Percentiles rank a stretch among this genome's conserved stretches.
Evolutionary conservation across 768 basidiomycete genomes (phyloP).

Genomic region (Phaeolepiota aurea): DNA sequence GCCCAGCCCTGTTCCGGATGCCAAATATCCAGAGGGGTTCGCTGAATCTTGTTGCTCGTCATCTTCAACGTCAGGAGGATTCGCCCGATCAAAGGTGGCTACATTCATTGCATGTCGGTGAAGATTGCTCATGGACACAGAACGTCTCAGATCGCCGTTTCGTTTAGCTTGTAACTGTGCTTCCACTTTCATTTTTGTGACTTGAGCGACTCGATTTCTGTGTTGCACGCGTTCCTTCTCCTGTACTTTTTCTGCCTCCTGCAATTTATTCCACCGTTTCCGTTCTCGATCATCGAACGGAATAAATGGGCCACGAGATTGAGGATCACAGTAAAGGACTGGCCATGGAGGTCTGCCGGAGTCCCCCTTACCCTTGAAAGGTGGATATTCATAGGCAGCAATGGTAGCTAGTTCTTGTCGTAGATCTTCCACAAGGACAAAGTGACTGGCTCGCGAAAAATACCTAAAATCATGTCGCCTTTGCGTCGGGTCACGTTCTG

Average conservation of each 20-base stretch:
- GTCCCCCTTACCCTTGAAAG: conserved; percentile 43
- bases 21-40: conserved; percentile 64
- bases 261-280: conserved; percentile 54
- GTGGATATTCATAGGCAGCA: conserved; percentile 72
- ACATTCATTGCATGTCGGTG: conserved; percentile 40
- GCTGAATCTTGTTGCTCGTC: conserved; percentile 44
- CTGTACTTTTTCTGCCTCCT: conserved; percentile 35
- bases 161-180: conserved; percentile 19
- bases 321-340: conserved; percentile 69
- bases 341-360: conserved; percentile 68
- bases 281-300: conserved; percentile 71
- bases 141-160: conserved; percentile 56
- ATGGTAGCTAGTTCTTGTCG: conserved; percentile 78
- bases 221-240: conserved; percentile 29
- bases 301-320: conserved; percentile 65
- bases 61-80: conserved; percentile 22
- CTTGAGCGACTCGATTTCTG: conserved; percentile 22
- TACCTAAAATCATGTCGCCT: conserved; percentile 85
- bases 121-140: conserved; percentile 72
- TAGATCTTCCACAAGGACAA: conserved; percentile 89
- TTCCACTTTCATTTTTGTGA: conserved; percentile 29
- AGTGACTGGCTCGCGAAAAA: conserved; percentile 67
- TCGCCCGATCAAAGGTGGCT: conserved; percentile 13
- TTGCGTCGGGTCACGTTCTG: conserved; percentile 87
- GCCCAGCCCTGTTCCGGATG: conserved; percentile 40